These are phyloP conservation scores for Panus rudis DNA, from an alignment of 768 basidiomycete genomes.

Conservation along the genomic window DNA sequence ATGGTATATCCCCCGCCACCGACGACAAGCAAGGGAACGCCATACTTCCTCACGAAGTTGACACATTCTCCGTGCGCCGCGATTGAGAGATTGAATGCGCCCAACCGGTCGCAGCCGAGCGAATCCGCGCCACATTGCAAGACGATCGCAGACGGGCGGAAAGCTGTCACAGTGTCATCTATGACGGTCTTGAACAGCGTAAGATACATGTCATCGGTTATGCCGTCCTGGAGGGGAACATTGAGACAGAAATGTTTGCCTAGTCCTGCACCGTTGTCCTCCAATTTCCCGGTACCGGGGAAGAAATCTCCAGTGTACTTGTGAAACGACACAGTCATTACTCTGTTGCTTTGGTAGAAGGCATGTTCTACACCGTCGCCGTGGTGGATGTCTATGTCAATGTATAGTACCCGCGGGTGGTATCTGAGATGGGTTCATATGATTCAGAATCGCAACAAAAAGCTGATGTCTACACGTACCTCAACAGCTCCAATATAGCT, in stretches of 20 bases:
- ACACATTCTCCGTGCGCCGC: conserved; percentile 98
- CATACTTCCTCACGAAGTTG: conserved; percentile 89
- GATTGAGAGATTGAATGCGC: conserved; percentile 96
- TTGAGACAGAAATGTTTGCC: conserved; percentile 96
- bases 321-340: conserved; percentile 98
- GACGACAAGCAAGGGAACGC: conserved; percentile 83
- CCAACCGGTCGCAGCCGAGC: conserved; percentile 88
- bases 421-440: conserved; percentile 41
- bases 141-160: conserved; percentile 85
- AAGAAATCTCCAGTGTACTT: conserved; percentile 99
- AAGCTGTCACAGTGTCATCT: conserved; percentile 86
- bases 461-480: conserved; percentile 12
- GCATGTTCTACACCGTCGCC: conserved; percentile 98
- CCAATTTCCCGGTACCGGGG: conserved; percentile 92
- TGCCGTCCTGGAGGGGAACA: conserved; percentile 90
- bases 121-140: conserved; percentile 97
- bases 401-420: conserved; percentile 91
- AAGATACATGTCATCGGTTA: conserved; percentile 96
- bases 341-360: conserved; percentile 96
- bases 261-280: conserved; percentile 81
- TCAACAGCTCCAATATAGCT: conserved; percentile 85
- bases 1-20: conserved; percentile 97
- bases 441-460: not conserved
- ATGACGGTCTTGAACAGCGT: conserved; percentile 94
- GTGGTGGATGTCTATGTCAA: conserved; percentile 99